These are phyloP conservation scores for Herpetomonas samuelpessoai DNA, from an alignment of 208 protist genomes.

Conservation along the genomic window DNA sequence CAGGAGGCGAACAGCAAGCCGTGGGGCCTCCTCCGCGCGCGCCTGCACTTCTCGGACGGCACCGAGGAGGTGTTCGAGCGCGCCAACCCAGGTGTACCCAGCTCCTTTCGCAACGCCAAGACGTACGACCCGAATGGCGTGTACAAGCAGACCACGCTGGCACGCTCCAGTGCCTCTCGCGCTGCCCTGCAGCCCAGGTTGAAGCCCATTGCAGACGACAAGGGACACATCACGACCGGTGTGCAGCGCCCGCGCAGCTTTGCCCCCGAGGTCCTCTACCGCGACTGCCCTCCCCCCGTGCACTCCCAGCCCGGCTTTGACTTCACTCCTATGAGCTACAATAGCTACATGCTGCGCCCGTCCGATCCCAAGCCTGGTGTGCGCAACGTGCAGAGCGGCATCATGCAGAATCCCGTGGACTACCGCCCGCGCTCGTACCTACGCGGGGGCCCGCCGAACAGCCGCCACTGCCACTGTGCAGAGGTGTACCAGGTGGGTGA, in stretches of 20 bases:
- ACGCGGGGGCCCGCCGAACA: slow-evolving; percentile 41
- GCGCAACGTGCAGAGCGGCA: slow-evolving; percentile 71
- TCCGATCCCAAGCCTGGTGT: slow-evolving; percentile 56
- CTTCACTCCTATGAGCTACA: slow-evolving; percentile 84
- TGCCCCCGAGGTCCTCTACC: slow-evolving; percentile 72
- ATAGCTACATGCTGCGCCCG: slow-evolving; percentile 55
- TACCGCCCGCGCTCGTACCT: slow-evolving; percentile 78
- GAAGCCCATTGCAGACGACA: slow-evolving; percentile 48
- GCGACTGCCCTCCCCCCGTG: slow-evolving; percentile 71
- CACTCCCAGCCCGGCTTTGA: slow-evolving; percentile 79
- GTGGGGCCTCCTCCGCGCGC: slow-evolving; percentile 72
- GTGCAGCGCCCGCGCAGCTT: slow-evolving; percentile 62
- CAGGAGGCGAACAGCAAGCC: slow-evolving; percentile 66
- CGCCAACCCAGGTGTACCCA: slow-evolving; percentile 35
- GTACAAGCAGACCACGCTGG: slow-evolving; percentile 46
- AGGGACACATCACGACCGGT: slow-evolving; percentile 49
- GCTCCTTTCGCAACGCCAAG: slow-evolving; percentile 41
- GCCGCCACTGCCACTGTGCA: slow-evolving; percentile 81
- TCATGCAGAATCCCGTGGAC: slow-evolving; percentile 65
- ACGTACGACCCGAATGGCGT: slow-evolving; percentile 72
- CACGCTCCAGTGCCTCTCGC: slow-evolving; percentile 27
- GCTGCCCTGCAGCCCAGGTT: slow-evolving; percentile 45
- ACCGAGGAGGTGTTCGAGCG: slow-evolving; percentile 66
- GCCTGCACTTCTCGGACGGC: slow-evolving; percentile 78
- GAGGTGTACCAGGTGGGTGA: slow-evolving; percentile 87